Base-by-base conservation (phyloP, 441 rosid genomes). In the Breynia disticha region DNA sequence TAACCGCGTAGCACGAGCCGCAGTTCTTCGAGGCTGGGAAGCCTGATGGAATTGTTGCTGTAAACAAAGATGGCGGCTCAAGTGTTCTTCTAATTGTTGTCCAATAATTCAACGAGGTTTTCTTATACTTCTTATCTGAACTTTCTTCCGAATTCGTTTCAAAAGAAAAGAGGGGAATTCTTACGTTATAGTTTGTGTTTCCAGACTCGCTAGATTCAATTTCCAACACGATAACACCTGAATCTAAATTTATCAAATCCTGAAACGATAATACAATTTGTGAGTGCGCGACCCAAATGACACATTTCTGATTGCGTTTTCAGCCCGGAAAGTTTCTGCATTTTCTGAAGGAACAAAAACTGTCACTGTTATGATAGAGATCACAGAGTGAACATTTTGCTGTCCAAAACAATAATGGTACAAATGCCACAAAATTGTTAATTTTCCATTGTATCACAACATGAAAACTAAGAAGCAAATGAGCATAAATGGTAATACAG, bases 21-120 rank as follows among this genome's bases (percentile, higher is more conserved):
- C 95, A 0, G 69, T 72, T 56, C 90, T 90, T 44, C 70, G 95
- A 62, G 97, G 97, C 14, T 90, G 95, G 97, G 97, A 75, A 66
- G 88, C 97, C 45, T 90, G 54, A 81, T 46, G 46, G 13, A 0
- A 41, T 14, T 35, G 28, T 55, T 44, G 4, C 51, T 39, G 16
- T 54, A 32, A 65, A 64, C 65, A 68, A 71, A 55, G 16, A 22
- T 54, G 50, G 46, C 46, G 60, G 52, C 54, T 50, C 55, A 39
- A 39, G 15, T 39, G 2, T 1, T 39, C 43, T 39, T 13, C 43
- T 9, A 14, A 39, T 39, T 39, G 43, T 9, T 39, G 43, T 39
- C n/a, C 11, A 39, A 13, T 10, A 2, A 39, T 17, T 48, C 6
- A 20, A 13, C 2, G 24, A 19, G 32, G 51, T 48, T 48, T 20